phyloP scores from a whole-genome alignment of 169 alveolate genomes.

The Eimeria brunetti region DNA sequence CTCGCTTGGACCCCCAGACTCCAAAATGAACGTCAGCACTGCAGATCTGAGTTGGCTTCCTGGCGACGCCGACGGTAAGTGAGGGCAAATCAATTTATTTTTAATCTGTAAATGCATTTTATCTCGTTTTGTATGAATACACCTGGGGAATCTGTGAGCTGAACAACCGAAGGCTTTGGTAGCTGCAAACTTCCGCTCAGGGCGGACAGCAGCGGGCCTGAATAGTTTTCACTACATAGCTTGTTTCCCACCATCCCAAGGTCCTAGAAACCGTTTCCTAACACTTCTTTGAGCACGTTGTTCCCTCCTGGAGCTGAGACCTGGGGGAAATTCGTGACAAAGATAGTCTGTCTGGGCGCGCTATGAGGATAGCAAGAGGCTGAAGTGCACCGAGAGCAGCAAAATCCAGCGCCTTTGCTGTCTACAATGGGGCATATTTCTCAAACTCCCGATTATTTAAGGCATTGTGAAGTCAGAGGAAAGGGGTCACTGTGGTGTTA shows the following conservation, averaged over 20 bases:
- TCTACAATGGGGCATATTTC: not conserved
- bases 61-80: conserved; percentile 77
- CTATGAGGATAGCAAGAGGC: too few relatives aligned
- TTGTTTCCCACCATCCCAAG: not conserved
- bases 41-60: conserved; percentile 80
- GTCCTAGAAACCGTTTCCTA: not conserved
- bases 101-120: not conserved
- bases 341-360: not conserved
- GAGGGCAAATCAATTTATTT: not conserved
- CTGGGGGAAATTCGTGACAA: not conserved
- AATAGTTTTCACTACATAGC: not conserved
- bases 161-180: not conserved
- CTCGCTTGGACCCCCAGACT: not conserved
- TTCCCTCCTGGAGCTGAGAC: not conserved
- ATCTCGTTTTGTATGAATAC: not conserved
- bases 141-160: not conserved
- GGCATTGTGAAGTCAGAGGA: too few relatives aligned
- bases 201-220: not conserved
- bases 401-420: not conserved
- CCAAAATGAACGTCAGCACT: conserved; percentile 51
- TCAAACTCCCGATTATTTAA: not conserved
- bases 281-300: not conserved
- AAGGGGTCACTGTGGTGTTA: not conserved
- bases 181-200: not conserved
- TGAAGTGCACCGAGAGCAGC: not conserved